phyloP scores from a whole-genome alignment of 805 yeast species.

The Blastobotrys muscicola region DNA sequence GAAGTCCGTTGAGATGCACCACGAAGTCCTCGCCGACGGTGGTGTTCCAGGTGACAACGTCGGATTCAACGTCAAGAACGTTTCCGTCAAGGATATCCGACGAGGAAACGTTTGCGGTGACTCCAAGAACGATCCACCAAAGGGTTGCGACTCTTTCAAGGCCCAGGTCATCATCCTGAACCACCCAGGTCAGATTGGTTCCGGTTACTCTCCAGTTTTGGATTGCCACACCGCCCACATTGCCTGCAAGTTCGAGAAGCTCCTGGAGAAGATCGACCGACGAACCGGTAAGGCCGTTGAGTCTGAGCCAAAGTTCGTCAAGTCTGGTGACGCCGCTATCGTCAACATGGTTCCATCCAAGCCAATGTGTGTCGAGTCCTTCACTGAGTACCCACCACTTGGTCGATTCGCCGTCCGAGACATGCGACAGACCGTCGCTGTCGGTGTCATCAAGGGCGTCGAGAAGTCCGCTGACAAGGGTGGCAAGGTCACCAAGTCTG shows the following conservation, averaged over 20 bases:
- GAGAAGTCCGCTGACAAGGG: slow-evolving; percentile 75
- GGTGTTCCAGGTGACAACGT: slow-evolving; percentile 90
- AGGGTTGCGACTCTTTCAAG: slow-evolving; percentile 69
- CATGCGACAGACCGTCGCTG: slow-evolving; percentile 99
- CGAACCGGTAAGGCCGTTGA: slow-evolving; percentile 87
- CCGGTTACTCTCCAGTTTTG: slow-evolving; percentile 86
- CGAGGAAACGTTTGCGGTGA: slow-evolving; percentile 92
- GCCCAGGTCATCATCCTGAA: slow-evolving; percentile 81
- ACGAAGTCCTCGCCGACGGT: slow-evolving; percentile 57
- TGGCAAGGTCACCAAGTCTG: slow-evolving; percentile 96
- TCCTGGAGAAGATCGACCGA: slow-evolving; percentile 79
- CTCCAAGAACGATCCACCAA: slow-evolving; percentile 83
- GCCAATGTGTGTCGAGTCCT: slow-evolving; percentile 93
- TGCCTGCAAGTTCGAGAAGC: slow-evolving; percentile 78
- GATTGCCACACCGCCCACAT: slow-evolving; percentile 93
- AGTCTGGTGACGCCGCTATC: slow-evolving; percentile 94
- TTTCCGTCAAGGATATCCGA: slow-evolving; percentile 79
- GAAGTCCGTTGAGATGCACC: slow-evolving; percentile 85
- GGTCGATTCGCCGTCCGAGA: slow-evolving; percentile 99
- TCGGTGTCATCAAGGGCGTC: slow-evolving; percentile 96
- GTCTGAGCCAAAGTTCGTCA: slow-evolving; percentile 86
- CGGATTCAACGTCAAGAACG: slow-evolving; percentile 86
- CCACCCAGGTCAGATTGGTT: slow-evolving; percentile 87
- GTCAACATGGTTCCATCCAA: slow-evolving; percentile 82
- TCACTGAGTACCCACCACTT: slow-evolving; percentile 90